phyloP scores from a whole-genome alignment of 257 asterid species.

The Anisodus tanguticus region DNA sequence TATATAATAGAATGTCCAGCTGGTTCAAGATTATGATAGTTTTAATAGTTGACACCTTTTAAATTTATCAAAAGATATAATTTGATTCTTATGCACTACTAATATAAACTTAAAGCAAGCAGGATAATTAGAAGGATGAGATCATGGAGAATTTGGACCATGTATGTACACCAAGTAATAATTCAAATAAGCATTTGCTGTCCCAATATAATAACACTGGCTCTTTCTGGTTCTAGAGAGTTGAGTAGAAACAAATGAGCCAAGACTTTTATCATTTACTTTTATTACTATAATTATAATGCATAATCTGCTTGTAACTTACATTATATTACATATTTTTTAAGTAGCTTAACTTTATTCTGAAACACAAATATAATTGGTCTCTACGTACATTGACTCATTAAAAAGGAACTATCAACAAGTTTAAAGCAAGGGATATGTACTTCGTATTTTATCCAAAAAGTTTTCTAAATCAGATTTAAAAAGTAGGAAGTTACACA shows the following conservation, averaged over 20 bases:
- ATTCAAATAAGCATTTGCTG: constrained; percentile 1
- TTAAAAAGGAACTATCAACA: too few species aligned
- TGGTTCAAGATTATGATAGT: not conserved
- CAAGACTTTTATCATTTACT: not conserved
- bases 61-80: not conserved
- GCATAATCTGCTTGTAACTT: not conserved
- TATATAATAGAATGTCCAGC: not conserved
- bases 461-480: too few species aligned
- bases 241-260: not conserved
- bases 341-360: too few species aligned
- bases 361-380: too few species aligned
- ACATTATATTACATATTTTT: too few species aligned
- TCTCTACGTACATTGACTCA: too few species aligned
- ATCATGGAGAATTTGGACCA: not conserved
- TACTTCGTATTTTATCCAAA: too few species aligned
- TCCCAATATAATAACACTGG: not conserved
- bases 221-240: too few species aligned
- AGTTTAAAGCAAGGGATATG: too few species aligned
- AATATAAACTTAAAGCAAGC: not conserved
- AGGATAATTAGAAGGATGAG: not conserved
- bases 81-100: not conserved
- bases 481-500: not conserved
- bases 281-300: not conserved
- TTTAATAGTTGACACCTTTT: not conserved
- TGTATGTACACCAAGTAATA: not conserved